These are phyloP conservation scores for Mycena vulgaris DNA, from an alignment of 768 basidiomycete species.

Conservation along the genomic window DNA sequence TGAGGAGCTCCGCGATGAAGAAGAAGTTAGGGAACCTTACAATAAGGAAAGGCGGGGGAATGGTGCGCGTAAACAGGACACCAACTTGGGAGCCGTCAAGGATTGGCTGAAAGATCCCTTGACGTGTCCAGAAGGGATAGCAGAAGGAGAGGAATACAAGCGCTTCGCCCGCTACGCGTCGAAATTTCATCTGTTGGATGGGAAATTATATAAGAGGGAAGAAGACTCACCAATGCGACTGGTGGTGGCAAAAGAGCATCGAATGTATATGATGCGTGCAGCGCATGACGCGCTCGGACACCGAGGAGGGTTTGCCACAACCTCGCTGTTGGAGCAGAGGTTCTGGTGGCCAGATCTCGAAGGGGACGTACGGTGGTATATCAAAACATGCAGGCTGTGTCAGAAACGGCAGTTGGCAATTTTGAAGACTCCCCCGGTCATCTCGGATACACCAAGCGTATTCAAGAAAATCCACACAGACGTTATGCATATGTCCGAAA, in stretches of 20 bases:
- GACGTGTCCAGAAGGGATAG: background rate
- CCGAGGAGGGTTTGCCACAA: constrained; percentile 24
- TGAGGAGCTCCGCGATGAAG: constrained; percentile 2
- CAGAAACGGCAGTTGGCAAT: constrained; percentile 43
- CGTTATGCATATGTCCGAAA: constrained; percentile 45
- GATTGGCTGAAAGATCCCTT: constrained; percentile 17
- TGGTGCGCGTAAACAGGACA: constrained; percentile 6
- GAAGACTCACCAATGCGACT: background rate
- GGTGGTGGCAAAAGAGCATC: constrained; percentile 18
- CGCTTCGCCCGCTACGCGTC: constrained; percentile 4
- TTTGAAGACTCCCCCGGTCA: constrained; percentile 46
- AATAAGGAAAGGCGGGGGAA: constrained; percentile 11
- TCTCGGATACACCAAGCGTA: constrained; percentile 42
- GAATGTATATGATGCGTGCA: constrained; percentile 30
- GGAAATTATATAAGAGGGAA: background rate
- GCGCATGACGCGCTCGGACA: constrained; percentile 41
- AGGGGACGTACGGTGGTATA: constrained; percentile 48
- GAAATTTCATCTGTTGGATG: background rate
- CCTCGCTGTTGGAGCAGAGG: constrained; percentile 9
- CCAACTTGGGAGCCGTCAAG: background rate
- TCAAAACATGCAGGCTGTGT: constrained; percentile 51
- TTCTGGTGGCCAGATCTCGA: constrained; percentile 45
- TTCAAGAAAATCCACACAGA: constrained; percentile 48
- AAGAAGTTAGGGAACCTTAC: constrained; percentile 16
- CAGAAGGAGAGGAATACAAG: background rate